Evolutionary conservation across 805 yeast genomes (phyloP), one percentile per base, ranked within the genome.

Genomic region (Kuraishia cidri): DNA sequence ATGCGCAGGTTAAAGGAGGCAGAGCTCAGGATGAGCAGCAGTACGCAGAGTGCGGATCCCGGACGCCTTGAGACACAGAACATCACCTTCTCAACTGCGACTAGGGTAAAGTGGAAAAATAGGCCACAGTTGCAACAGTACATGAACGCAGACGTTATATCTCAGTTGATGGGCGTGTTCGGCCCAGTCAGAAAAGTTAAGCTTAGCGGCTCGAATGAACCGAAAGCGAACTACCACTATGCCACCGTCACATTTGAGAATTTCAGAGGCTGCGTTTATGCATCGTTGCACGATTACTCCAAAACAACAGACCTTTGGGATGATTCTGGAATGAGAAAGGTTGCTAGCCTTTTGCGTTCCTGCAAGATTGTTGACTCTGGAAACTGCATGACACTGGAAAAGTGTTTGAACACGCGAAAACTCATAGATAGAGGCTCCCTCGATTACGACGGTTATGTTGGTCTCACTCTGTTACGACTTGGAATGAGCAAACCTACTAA

Each of bases 91-190:
- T 36, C 44, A 4, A 35, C 38, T 5, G 28, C 29, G 22, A 59
- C 62, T 16, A 37, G 47, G 17, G 52, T 71, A 17, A 60, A 54
- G 40, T 72, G 77, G 75, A 70, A 69, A 41, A 53, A 56, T 29
- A 58, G 58, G 36, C 55, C 54, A 5, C 62, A 59, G 28, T 29
- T 65, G 4, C 42, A 45, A 11, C 60, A 45, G 1, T 37, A 50
- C 14, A 46, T 68, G 14, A 53, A 50, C 15, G 41, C 38, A 1
- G 63, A 54, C 1, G 47, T 60, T 3, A 45, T 72, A 14, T 16
- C 26, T 15, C 47, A 54, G 29, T 48, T 72, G 18, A 66, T 72
- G 74, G 42, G 43, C 13, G 62, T 62, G 2, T 72, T 71, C 47
- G 79, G 78, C 1, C 40, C 52, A 0, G 45, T 70, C 2, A 24